Evolutionary conservation across 805 yeast genomes (phyloP), one percentile per base, ranked within the genome.

Genomic region (Soucietia sequanensis): DNA sequence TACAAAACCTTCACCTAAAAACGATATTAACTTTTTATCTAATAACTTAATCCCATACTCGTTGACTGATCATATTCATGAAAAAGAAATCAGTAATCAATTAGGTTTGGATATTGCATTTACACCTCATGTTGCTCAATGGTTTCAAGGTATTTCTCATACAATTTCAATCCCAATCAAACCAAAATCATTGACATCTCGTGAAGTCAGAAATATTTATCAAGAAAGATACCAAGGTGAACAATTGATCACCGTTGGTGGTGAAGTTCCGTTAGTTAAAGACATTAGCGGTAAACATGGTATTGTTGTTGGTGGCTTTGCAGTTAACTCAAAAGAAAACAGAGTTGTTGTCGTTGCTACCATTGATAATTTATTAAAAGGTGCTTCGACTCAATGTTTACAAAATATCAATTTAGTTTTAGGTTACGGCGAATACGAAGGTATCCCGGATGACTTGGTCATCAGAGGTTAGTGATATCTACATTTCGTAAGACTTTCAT

Each of bases 111-210:
- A 78, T 22, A 88, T 93, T 32, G 91, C 95, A 4, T 93, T 93
- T 61, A 79, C 85, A 45, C 99, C 99, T 14, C 99, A 93, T 55
- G 99, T 93, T 41, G 99, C 97, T 2, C 95, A 84, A 60, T 93
- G 99, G 99, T 93, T 93, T 80, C 98, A 95, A 67, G 99, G 99
- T 50, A 93, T 93, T 48, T 75, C 96, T 2, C 85, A 85, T 53
- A 91, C 99, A 14, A 82, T 93, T 36, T 81, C 88, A 27, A 84
- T 93, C 40, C 99, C 99, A 34, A 76, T 93, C 54, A 81, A 77
- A 50, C 61, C 58, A 35, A 69, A 75, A 42, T 71, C 78, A 34
- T 65, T 90, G 45, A 77, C 91, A 6, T 74, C 93, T 8, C 79
- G 95, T 58, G 95, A 88, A 38, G 75, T 89, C 45, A 78, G 95